Evolutionary conservation across 768 basidiomycete species (phyloP).

Genomic region (Kwoniella bestiolae): DNA sequence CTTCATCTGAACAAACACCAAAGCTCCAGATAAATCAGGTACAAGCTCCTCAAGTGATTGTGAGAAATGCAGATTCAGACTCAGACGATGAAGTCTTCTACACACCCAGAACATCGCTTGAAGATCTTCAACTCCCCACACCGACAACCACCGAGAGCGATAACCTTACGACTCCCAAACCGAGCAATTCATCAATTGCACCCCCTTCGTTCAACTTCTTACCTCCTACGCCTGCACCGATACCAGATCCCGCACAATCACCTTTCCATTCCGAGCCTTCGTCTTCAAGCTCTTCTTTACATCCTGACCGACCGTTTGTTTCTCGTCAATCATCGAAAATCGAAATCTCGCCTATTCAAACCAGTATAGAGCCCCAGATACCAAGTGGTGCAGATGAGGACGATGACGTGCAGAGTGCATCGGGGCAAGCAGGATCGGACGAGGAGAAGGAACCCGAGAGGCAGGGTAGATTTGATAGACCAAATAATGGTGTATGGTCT

Average conservation of each 20-base stretch:
- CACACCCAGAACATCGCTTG: conserved; percentile 32
- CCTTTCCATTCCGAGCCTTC: conserved; percentile 41
- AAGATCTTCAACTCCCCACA: conserved; percentile 10
- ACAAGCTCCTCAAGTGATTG: not conserved
- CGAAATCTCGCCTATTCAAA: not conserved
- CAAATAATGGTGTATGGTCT: conserved; percentile 1
- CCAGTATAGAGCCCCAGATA: not conserved
- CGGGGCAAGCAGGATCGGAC: conserved; percentile 37
- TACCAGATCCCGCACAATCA: conserved; percentile 32
- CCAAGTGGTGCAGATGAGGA: conserved; percentile 3
- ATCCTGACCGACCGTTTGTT: conserved; percentile 25
- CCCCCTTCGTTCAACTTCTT: conserved; percentile 38
- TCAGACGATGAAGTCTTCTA: conserved; percentile 33
- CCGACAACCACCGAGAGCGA: not conserved
- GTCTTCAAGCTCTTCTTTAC: conserved; percentile 20
- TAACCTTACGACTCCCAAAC: not conserved
- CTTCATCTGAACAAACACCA: not conserved
- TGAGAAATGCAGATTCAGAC: conserved; percentile 11
- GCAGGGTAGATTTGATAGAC: not conserved
- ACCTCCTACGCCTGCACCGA: conserved; percentile 48
- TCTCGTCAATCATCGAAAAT: conserved; percentile 7
- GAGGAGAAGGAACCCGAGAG: conserved; percentile 28
- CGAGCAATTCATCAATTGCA: not conserved
- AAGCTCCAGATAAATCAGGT: not conserved
- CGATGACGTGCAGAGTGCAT: conserved; percentile 32